Base-by-base conservation (phyloP, 2,329 filamentous ascomycete genomes). In the Fusarium sp. region DNA sequence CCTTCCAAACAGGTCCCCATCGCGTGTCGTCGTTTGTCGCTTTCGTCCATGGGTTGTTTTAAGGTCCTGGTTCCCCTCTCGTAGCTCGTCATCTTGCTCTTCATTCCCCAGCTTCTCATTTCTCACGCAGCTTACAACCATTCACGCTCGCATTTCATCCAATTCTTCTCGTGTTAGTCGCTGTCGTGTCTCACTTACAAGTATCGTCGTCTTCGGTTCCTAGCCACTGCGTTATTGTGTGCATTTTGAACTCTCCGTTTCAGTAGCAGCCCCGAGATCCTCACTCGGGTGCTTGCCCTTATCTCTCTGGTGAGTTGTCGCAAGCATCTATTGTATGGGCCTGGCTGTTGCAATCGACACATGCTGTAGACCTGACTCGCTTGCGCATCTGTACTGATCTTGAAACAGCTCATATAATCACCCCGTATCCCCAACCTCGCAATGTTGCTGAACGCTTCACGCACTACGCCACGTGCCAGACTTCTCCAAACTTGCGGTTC, bases 381-480 rank as follows among this genome's bases (percentile, higher is more conserved):
- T 38, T 42, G 22, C 13, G 17, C 17, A 7, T n/a, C 22, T 17
- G 15, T 38, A 22, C 58, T 70, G 33, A 69, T 45, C 4, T 14
- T 26, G 33, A 9, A 34, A 44, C 40, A 60, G 53, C 31, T 48
- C 11, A 39, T 17, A 31, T 13, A 54, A 62, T 17, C 18, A 18
- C 39, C 39, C 36, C 54, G 45, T 43, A 51, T 50, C 46, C 26
- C 45, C 36, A 42, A 62, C 33, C 26, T 52, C 62, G 63, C 67
- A 56, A 75, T 74, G 68, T 66, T 78, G 73, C 69, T 77, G 51
- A 61, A 72, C 11, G 62, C 75, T 18, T 71, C 74, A 34, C 75
- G 73, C 36, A 60, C 72, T 31, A 74, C 77, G 69, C 73, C 77
- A 45, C 71, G 75, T 28, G 77, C 74, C 58, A 74, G 69, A 59